phyloP scores from a whole-genome alignment of 768 basidiomycete genomes.

The Amanita fuliginea region DNA sequence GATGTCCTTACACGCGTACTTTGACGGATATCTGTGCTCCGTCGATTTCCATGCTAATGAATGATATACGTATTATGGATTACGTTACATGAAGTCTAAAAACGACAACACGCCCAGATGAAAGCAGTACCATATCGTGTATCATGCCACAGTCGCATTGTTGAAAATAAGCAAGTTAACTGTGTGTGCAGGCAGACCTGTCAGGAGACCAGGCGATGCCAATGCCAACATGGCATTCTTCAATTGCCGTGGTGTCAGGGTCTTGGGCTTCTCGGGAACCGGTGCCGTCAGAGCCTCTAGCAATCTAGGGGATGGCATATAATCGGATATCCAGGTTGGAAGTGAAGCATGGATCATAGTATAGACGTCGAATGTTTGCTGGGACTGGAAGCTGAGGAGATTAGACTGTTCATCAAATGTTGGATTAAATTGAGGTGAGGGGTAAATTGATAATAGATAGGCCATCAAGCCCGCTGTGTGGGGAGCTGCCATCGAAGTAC shows the following conservation, averaged over 20 bases:
- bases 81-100: neutral
- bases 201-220: conserved; percentile 38
- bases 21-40: too few species aligned
- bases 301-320: conserved; percentile 44
- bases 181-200: conserved; percentile 35
- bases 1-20: too few species aligned
- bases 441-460: conserved; percentile 87
- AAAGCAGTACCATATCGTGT: neutral
- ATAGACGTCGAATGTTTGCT: conserved; percentile 34
- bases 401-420: conserved; percentile 24
- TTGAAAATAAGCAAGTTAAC: conserved; percentile 73
- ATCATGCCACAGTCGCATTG: conserved; percentile 34
- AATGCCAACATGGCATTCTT: conserved; percentile 66
- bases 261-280: conserved; percentile 21
- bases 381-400: conserved; percentile 22
- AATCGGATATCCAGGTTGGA: conserved; percentile 44
- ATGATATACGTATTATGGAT: too few species aligned
- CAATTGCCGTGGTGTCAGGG: conserved; percentile 57
- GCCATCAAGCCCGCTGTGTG: conserved; percentile 86
- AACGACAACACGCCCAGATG: too few species aligned
- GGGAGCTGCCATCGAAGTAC: conserved; percentile 93
- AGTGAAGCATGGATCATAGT: conserved; percentile 41
- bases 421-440: conserved; percentile 52
- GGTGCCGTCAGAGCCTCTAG: conserved; percentile 31
- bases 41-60: too few species aligned